Evolutionary conservation across 2,329 filamentous ascomycete genomes (phyloP), one percentile per base, ranked within the genome.

Genomic region (Microdochium nivale): DNA sequence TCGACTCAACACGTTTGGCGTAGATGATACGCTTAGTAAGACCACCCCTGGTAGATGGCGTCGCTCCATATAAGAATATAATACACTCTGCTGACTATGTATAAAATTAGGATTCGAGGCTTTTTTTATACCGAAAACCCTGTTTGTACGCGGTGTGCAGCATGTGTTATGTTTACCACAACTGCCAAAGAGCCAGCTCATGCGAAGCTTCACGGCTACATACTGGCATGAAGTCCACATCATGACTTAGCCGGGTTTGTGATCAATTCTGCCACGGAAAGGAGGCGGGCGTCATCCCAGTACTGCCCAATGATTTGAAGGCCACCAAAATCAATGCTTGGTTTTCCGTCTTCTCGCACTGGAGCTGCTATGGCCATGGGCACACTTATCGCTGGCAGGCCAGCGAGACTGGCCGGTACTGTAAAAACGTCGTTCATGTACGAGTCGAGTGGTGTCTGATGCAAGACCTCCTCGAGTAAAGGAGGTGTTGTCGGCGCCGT

Each of bases 381-480:
- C 11, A 99, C 76, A 58, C 87, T 96, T 49, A 96, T 80, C 11
- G 91, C 88, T 2, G 94, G 94, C 51, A 99, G 72, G 0, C 94
- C 94, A 0, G 92, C 94, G 57, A 99, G 73, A 69, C 90, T 96
- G 2, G 92, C 90, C 1, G 94, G 94, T 1, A 99, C 92, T 0
- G 94, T 97, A 61, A 97, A 92, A 1, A 97, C 86, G 69, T 99
- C 94, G 62, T 94, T 96, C 75, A 88, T 87, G 64, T 96, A 97
- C 1, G 80, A 80, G 60, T 92, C 83, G n/a, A 95, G 70, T 10
- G 78, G 73, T 47, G 70, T 75, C 65, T 81, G 74, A 10, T 67
- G 61, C 54, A 71, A 60, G 32, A 94, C 64, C 5, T 84, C 77
- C 3, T 76, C 71, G 7, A 94, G 64, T 7, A 67, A 73, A 0